A percentile compares a stretch with the other conserved stretches of the same genome.
These are phyloP conservation scores for Ustilago sp. DNA, from an alignment of 1,284 basidiomycete species.

Conservation along the genomic window DNA sequence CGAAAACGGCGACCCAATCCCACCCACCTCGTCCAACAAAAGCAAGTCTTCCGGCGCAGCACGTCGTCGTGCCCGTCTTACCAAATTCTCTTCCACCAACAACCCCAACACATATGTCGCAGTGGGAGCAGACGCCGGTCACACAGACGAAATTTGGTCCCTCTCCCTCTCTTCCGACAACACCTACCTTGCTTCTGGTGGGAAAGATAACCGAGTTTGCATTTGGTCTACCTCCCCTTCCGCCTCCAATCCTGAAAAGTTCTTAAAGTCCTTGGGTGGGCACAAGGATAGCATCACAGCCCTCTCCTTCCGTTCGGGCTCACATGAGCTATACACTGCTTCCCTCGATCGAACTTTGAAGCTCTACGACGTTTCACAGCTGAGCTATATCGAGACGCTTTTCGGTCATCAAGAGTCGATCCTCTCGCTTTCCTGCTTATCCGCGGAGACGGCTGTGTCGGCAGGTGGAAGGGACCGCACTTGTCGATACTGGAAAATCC, in stretches of 20 bases:
- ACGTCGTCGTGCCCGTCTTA: slow-evolving; percentile 36
- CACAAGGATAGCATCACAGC: slow-evolving; percentile 72
- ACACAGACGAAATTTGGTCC: slow-evolving; percentile 85
- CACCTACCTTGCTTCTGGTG: slow-evolving; percentile 84
- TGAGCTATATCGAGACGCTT: slow-evolving; percentile 94
- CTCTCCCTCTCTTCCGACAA: slow-evolving; percentile 88
- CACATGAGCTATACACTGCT: slow-evolving; percentile 79
- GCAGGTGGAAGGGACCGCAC: slow-evolving; percentile 92
- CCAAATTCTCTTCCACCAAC: background rate
- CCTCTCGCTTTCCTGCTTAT: slow-evolving; percentile 81
- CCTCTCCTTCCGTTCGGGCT: slow-evolving; percentile 83
- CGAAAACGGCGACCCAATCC: slow-evolving; percentile 8
- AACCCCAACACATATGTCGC: slow-evolving; percentile 43
- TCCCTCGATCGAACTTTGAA: slow-evolving; percentile 93
- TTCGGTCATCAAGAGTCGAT: slow-evolving; percentile 97
- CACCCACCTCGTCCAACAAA: slow-evolving; percentile 5
- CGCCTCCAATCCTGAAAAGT: slow-evolving; percentile 66
- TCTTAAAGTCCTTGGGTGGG: slow-evolving; percentile 79
- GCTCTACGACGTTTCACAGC: slow-evolving; percentile 84
- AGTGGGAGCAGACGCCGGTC: slow-evolving; percentile 74
- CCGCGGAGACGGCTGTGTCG: slow-evolving; percentile 85
- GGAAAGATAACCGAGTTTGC: slow-evolving; percentile 77
- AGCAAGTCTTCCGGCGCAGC: slow-evolving; percentile 52
- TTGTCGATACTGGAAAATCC: slow-evolving; percentile 93
- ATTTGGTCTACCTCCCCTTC: slow-evolving; percentile 51